Percentiles rank a stretch among this genome's conserved stretches.
phyloP scores from a whole-genome alignment of 768 basidiomycete genomes.

The Collybiopsis luxurians region DNA sequence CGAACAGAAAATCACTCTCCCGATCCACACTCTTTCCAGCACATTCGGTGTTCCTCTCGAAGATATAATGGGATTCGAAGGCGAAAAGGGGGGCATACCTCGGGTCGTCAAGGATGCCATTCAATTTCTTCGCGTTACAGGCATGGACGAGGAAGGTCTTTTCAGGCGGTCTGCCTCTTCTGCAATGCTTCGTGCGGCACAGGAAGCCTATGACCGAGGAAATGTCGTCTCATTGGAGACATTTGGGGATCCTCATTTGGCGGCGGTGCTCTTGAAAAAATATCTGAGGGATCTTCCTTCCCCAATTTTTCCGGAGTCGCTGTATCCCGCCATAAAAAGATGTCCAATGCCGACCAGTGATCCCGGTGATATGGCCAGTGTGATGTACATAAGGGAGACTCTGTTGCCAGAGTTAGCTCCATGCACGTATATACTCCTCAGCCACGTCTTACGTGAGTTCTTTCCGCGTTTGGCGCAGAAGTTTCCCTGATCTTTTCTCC shows the following conservation, averaged over 20 bases:
- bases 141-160: conserved; percentile 73
- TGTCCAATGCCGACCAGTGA: conserved; percentile 62
- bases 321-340: conserved; percentile 62
- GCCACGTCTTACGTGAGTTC: conserved; percentile 59
- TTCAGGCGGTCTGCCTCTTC: conserved; percentile 83
- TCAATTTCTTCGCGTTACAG: conserved; percentile 65
- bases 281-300: conserved; percentile 78
- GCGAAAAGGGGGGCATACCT: conserved; percentile 82
- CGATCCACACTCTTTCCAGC: conserved; percentile 55
- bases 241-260: conserved; percentile 76
- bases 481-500: conserved; percentile 14
- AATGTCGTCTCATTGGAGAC: conserved; percentile 76
- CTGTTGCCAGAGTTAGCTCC: conserved; percentile 67
- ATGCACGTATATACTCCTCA: conserved; percentile 73
- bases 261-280: conserved; percentile 84
- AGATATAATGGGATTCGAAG: conserved; percentile 79
- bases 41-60: conserved; percentile 81
- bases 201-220: conserved; percentile 84
- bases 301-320: conserved; percentile 70
- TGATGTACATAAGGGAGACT: conserved; percentile 66
- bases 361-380: conserved; percentile 51
- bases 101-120: conserved; percentile 76
- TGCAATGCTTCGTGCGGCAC: conserved; percentile 64
- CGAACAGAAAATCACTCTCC: conserved; percentile 68
- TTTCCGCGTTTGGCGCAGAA: not conserved